Percentiles rank a stretch among this genome's conserved stretches.
phyloP scores from a whole-genome alignment of 192 early-diverging fungal species.

The Funneliformis mosseae region DNA sequence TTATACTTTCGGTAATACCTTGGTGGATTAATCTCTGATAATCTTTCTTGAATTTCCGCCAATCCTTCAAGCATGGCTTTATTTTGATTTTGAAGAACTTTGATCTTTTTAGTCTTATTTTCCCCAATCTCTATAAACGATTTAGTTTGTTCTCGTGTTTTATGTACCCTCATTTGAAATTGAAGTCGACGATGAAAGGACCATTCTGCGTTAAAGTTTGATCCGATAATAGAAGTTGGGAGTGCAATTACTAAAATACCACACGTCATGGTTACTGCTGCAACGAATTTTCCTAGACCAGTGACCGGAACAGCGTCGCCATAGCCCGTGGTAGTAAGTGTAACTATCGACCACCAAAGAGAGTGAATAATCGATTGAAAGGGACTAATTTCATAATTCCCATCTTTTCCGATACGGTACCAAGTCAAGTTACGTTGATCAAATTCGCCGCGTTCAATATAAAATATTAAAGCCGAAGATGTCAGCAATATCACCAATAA shows the following conservation, averaged over 20 bases:
- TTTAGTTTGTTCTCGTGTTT: background rate
- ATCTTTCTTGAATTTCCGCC: constrained; percentile 30
- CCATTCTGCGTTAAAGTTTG: constrained; percentile 58
- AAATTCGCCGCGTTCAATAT: constrained; percentile 30
- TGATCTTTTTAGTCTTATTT: constrained; percentile 2
- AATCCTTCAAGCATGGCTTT: constrained; percentile 26
- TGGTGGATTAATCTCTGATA: constrained; percentile 33
- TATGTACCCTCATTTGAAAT: background rate
- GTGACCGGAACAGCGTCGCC: constrained; percentile 57
- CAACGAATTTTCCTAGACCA: constrained; percentile 50
- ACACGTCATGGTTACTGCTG: constrained; percentile 52
- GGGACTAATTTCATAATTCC: constrained; percentile 42
- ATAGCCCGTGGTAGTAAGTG: constrained; percentile 58
- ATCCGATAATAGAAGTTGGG: constrained; percentile 59
- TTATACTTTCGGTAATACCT: constrained; percentile 32
- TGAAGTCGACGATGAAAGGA: background rate
- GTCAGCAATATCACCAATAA: constrained; percentile 12
- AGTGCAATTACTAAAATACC: constrained; percentile 60
- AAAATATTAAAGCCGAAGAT: constrained; percentile 30
- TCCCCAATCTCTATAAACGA: background rate
- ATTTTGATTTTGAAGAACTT: constrained; percentile 19
- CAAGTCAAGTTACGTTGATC: background rate
- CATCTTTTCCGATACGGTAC: constrained; percentile 13
- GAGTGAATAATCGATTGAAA: constrained; percentile 55
- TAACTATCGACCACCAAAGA: constrained; percentile 58